Base-by-base conservation (phyloP, 495 filamentous ascomycete genomes). In the Penicillium steckii region DNA sequence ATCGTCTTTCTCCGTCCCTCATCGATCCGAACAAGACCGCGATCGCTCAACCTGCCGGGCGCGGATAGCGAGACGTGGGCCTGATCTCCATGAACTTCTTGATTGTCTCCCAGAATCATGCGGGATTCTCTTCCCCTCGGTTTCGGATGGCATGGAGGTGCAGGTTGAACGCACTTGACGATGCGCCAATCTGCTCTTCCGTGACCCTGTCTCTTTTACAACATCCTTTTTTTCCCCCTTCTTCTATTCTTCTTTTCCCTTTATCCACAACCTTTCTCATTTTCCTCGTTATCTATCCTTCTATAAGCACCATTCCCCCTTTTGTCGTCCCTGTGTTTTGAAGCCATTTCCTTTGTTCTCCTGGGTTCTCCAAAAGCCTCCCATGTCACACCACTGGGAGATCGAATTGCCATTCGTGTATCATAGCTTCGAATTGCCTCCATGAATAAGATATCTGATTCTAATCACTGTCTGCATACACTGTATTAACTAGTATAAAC, bases 61-160 rank as follows among this genome's bases (percentile, higher is more conserved):
- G 46, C 53, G 53, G 40, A 55, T 48, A 45, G 48, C 50, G 53
- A 51, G 44, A 54, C 55, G 48, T 55, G 50, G 56, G 48, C 42
- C 52, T 71, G 73, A n/a, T n/a, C n/a, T n/a, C n/a, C 68, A 68
- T 61, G 67, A 65, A 66, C 70, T 29, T 40, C 47, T 54, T 53
- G 51, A 33, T 52, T 48, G 50, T 33, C 52, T 51, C n/a, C n/a
- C 18, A 27, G 50, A 47, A 50, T 47, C 53, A 42, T 43, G 48
- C 50, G 43, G 48, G 44, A 22, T 41, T 41, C 5, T 35, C 15
- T 37, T 23, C 19, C 19, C 18, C 18, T 41, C 18, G 38, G 38
- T 41, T 19, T 50, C 22, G 26, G 42, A 44, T 44, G 42, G 42
- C 42, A 10, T 17, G 46, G 22, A 17, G 26, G 23, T 12, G 13